A percentile compares a stretch with the other conserved stretches of the same genome.
These are phyloP conservation scores for Wickerhamiella alocasiicola DNA, from an alignment of 805 yeast genomes.

Conservation along the genomic window DNA sequence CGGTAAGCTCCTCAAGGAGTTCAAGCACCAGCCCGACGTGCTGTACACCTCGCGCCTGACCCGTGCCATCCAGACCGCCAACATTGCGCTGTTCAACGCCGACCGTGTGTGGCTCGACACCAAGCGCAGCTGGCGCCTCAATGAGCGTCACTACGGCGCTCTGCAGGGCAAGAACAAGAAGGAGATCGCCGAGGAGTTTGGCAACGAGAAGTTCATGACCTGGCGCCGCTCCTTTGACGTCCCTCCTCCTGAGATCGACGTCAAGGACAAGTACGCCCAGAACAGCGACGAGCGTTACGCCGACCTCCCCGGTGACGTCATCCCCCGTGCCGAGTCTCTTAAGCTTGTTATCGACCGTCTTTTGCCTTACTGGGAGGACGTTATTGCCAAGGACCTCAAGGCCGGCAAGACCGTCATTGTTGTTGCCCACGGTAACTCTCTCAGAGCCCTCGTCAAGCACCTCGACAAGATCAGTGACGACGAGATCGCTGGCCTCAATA, in stretches of 20 bases:
- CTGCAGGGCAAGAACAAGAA: conserved; percentile 98
- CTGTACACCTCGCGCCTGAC: conserved; percentile 82
- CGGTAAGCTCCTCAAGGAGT: conserved; percentile 80
- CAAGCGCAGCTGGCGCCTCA: conserved; percentile 92
- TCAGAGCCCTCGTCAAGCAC: conserved; percentile 92
- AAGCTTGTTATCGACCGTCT: conserved; percentile 90
- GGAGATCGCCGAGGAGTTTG: conserved; percentile 73
- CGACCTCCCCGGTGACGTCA: conserved; percentile 68
- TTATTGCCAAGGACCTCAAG: conserved; percentile 71
- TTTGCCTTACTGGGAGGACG: conserved; percentile 94
- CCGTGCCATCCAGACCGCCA: conserved; percentile 95
- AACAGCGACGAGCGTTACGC: conserved; percentile 73
- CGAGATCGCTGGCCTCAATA: conserved; percentile 87
- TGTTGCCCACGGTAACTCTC: conserved; percentile 98
- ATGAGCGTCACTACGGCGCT: conserved; percentile 99
- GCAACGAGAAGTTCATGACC: conserved; percentile 84
- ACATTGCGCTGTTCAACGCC: conserved; percentile 79
- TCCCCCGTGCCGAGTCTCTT: conserved; percentile 92
- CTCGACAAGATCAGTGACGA: conserved; percentile 85
- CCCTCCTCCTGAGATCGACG: conserved; percentile 85
- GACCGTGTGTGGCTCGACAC: conserved; percentile 87
- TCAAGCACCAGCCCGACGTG: conserved; percentile 73
- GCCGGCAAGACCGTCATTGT: conserved; percentile 81
- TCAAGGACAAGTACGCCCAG: conserved; percentile 72
- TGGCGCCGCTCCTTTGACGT: conserved; percentile 97